Evolutionary conservation across 306 rosid genomes (phyloP).

Genomic region (Malus sylvestris): DNA sequence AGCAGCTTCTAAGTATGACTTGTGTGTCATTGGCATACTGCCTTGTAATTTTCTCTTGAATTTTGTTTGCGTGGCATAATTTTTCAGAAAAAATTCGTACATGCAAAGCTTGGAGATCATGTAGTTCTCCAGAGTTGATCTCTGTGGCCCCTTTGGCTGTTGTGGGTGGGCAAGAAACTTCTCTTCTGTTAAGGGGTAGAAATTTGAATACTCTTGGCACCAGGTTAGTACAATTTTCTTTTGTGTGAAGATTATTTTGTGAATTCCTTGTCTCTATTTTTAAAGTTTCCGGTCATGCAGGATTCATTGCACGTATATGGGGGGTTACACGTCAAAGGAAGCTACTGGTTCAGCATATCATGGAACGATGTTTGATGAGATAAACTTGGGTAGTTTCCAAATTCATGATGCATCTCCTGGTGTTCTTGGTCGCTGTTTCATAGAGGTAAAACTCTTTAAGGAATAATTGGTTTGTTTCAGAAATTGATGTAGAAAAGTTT

Average conservation of each 20-base stretch:
- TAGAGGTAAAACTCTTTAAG: slow-evolving; percentile 51
- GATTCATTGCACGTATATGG: slow-evolving; percentile 71
- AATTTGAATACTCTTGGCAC: slow-evolving; percentile 70
- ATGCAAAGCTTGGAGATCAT: slow-evolving; percentile 63
- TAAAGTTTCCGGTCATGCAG: slow-evolving; percentile 35
- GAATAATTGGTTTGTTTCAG: background rate
- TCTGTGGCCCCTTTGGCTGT: slow-evolving; percentile 80
- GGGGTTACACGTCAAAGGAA: slow-evolving; percentile 57
- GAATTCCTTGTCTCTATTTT: slow-evolving; percentile 7
- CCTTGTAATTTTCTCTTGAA: slow-evolving; percentile 7
- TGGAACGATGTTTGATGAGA: slow-evolving; percentile 49
- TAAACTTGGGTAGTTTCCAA: slow-evolving; percentile 51
- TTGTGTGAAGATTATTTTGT: slow-evolving; percentile 9
- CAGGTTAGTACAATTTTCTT: slow-evolving; percentile 40
- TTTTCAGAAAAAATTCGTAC: slow-evolving; percentile 62
- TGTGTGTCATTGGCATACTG: background rate
- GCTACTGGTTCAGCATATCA: slow-evolving; percentile 33
- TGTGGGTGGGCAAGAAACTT: slow-evolving; percentile 69
- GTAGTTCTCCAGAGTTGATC: slow-evolving; percentile 75
- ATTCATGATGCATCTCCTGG: slow-evolving; percentile 48
- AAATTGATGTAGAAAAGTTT: slow-evolving; percentile 1
- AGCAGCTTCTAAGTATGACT: background rate
- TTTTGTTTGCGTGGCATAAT: slow-evolving; percentile 3
- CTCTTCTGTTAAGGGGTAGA: slow-evolving; percentile 65
- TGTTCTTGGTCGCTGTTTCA: slow-evolving; percentile 73